phyloP scores from a whole-genome alignment of 2,329 filamentous ascomycete species.

The Fusarium mexicanum region DNA sequence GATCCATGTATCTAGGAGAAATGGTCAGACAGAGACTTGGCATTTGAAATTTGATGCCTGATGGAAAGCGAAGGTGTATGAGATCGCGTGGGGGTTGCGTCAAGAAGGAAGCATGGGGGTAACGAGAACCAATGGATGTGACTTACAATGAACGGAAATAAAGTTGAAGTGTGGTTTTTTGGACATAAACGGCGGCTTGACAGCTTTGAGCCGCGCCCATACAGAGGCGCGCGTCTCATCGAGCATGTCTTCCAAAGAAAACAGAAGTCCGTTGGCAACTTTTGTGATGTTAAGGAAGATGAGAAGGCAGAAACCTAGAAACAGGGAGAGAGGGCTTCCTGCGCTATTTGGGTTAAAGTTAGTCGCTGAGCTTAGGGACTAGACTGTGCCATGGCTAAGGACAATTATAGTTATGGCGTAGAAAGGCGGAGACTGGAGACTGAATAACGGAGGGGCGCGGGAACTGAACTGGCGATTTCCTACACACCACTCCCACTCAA shows the following conservation, averaged over 20 bases:
- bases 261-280: slow-evolving; percentile 3
- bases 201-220: slow-evolving; percentile 56
- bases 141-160: slow-evolving; percentile 80
- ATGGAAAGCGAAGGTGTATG: slow-evolving; percentile 22
- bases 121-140: neutral
- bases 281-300: slow-evolving; percentile 18
- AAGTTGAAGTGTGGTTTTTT: slow-evolving; percentile 80
- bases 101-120: neutral
- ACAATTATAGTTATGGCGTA: slow-evolving; percentile 36
- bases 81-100: slow-evolving; percentile 31
- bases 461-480: slow-evolving; percentile 30
- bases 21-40: slow-evolving; percentile 32
- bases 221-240: slow-evolving; percentile 46
- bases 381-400: slow-evolving; percentile 21
- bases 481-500: slow-evolving; percentile 7
- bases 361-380: slow-evolving; percentile 22
- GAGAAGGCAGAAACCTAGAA: slow-evolving; percentile 16
- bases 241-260: slow-evolving; percentile 45
- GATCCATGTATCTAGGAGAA: slow-evolving; percentile 76
- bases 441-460: slow-evolving; percentile 10
- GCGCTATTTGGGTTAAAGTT: slow-evolving; percentile 30
- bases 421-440: slow-evolving; percentile 8
- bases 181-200: slow-evolving; percentile 67
- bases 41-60: neutral
- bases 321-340: slow-evolving; percentile 17